Evolutionary conservation across 2,329 filamentous ascomycete genomes (phyloP).

Genomic region (Talaromyces sp.): DNA sequence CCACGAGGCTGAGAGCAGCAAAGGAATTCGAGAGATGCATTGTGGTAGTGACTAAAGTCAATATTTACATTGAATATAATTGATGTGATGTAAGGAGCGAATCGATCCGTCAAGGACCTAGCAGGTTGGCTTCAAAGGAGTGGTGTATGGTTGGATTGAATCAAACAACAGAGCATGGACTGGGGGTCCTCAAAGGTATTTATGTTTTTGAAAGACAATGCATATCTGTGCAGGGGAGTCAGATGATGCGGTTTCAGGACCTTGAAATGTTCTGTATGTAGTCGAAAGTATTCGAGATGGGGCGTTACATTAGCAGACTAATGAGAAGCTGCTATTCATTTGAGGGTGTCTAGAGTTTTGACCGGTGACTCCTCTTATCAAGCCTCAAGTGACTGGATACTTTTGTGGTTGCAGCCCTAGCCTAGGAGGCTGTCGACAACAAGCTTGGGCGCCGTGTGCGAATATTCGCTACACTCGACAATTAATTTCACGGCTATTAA

Average conservation of each 20-base stretch:
- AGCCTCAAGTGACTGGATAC: neutral
- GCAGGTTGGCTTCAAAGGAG: neutral
- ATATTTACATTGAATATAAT: conserved; percentile 11
- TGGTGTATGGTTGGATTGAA: neutral
- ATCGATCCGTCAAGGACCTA: conserved; percentile 12
- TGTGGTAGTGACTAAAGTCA: neutral
- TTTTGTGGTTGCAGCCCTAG: neutral
- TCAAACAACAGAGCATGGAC: neutral
- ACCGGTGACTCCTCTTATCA: neutral
- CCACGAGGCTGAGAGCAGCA: conserved; percentile 3
- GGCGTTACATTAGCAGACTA: neutral
- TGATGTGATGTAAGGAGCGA: conserved; percentile 4
- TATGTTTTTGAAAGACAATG: neutral
- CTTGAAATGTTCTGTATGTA: no score
- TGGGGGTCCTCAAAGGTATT: neutral
- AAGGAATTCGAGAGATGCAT: conserved; percentile 6
- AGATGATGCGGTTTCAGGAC: neutral
- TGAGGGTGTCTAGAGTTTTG: neutral
- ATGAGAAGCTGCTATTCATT: neutral
- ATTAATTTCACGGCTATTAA: neutral
- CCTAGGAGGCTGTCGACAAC: neutral
- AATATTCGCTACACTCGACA: neutral
- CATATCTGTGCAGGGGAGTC: neutral
- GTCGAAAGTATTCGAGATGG: neutral
- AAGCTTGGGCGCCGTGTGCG: neutral